A percentile compares a stretch with the other conserved stretches of the same genome.
Conservation (phyloP, 2,329 filamentous ascomycete species). For the Emmonsiellopsis sp. region DNA sequence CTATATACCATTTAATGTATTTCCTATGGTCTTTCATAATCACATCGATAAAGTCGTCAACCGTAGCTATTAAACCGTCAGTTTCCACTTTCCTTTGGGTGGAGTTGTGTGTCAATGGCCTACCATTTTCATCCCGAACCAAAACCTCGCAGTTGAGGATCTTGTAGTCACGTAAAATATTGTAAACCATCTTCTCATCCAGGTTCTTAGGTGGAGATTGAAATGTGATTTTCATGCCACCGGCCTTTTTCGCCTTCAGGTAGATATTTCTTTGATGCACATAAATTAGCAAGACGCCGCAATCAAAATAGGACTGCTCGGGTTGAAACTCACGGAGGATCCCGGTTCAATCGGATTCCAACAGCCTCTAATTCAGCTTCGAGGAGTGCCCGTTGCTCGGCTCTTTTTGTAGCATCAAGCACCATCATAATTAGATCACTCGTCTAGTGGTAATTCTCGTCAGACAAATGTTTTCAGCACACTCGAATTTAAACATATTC, state of each 20-base stretch:
- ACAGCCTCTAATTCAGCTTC: slow-evolving; percentile 93
- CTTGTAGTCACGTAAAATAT: slow-evolving; percentile 97
- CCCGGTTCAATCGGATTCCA: slow-evolving; percentile 82
- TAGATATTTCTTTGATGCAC: slow-evolving; percentile 69
- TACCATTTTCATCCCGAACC: slow-evolving; percentile 79
- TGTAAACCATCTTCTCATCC: slow-evolving; percentile 97
- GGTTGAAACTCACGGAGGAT: slow-evolving; percentile 61
- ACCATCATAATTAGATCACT: slow-evolving; percentile 97
- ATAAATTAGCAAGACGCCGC: background rate
- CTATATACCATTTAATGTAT: slow-evolving; percentile 65
- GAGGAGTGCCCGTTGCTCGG: slow-evolving; percentile 79
- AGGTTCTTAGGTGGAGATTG: slow-evolving; percentile 77
- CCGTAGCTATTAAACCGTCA: slow-evolving; percentile 51
- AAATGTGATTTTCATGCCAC: slow-evolving; percentile 98
- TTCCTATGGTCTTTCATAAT: slow-evolving; percentile 99
- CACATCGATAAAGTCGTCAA: slow-evolving; percentile 97
- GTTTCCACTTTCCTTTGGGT: background rate
- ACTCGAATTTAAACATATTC: background rate
- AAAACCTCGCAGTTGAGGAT: slow-evolving; percentile 96
- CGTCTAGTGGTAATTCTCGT: slow-evolving; percentile 41
- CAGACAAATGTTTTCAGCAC: slow-evolving; percentile 2
- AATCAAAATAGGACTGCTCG: background rate
- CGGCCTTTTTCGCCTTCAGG: slow-evolving; percentile 87
- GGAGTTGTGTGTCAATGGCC: background rate
- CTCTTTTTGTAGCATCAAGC: slow-evolving; percentile 89